Evolutionary conservation across 2,329 filamentous ascomycete species (phyloP).

Genomic region (Penicillium digitatum): DNA sequence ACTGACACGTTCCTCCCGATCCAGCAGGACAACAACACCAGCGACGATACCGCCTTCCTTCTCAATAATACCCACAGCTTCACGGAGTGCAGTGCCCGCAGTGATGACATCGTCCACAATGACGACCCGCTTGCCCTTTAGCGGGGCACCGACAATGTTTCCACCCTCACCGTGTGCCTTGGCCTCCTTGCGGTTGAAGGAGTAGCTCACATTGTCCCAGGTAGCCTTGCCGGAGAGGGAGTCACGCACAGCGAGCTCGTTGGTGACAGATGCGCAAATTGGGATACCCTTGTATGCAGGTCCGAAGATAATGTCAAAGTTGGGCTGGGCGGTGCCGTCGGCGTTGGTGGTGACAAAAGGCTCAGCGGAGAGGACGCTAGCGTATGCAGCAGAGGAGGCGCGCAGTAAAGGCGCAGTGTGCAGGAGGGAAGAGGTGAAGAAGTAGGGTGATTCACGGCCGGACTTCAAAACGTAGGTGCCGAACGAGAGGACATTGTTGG

Average conservation of each 20-base stretch:
- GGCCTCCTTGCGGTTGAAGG: conserved; percentile 92
- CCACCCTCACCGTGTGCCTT: conserved; percentile 96
- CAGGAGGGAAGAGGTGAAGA: conserved; percentile 94
- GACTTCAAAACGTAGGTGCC: conserved; percentile 74
- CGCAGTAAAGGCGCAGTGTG: conserved; percentile 74
- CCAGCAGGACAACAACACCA: conserved; percentile 83
- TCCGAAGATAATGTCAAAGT: conserved; percentile 82
- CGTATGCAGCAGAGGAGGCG: conserved; percentile 78
- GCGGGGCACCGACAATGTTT: conserved; percentile 78
- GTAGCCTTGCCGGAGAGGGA: conserved; percentile 45
- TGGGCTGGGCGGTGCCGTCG: conserved; percentile 41
- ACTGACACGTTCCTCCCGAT: conserved; percentile 62
- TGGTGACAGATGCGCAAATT: conserved; percentile 71
- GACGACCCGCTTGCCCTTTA: conserved; percentile 80
- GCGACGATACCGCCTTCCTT: conserved; percentile 79
- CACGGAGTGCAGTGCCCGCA: conserved; percentile 86
- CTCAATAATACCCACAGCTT: conserved; percentile 85
- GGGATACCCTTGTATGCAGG: conserved; percentile 98
- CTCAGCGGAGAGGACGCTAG: conserved; percentile 54
- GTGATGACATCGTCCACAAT: conserved; percentile 97
- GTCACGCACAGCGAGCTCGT: conserved; percentile 70
- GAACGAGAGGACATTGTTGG: conserved; percentile 42
- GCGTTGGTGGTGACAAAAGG: conserved; percentile 39
- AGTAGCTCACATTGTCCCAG: conserved; percentile 72
- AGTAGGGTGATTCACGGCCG: conserved; percentile 84